Conservation (phyloP, 2,329 filamentous ascomycete genomes). For the Colletotrichum australisinense region DNA sequence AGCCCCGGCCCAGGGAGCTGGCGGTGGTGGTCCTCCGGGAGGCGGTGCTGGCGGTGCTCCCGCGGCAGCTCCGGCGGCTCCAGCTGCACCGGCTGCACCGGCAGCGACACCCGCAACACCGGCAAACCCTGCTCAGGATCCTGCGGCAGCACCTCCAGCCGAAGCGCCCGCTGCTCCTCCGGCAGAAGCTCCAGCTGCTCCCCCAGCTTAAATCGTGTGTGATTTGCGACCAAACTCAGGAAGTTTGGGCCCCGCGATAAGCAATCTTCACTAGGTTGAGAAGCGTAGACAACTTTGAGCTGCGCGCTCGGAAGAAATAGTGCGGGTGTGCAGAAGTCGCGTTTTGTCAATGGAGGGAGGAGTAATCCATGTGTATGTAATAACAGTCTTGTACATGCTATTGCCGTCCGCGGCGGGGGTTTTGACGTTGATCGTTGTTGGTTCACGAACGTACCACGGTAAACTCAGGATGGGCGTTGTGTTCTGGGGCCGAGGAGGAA, state of each 20-base stretch:
- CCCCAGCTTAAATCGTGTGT: neutral
- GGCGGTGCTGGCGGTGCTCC: conserved; percentile 6
- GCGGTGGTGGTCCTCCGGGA: conserved; percentile 2
- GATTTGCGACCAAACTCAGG: neutral
- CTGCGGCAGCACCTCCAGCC: neutral
- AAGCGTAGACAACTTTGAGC: neutral
- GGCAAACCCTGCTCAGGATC: neutral
- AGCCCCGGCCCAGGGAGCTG: conserved; percentile 36
- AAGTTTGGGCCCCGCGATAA: neutral
- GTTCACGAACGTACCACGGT: neutral
- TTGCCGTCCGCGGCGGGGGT: neutral
- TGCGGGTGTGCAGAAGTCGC: neutral
- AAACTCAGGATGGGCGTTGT: neutral
- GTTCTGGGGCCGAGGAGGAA: neutral
- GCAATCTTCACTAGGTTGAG: neutral
- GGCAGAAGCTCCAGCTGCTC: neutral
- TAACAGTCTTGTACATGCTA: conserved; percentile 4
- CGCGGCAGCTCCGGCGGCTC: neutral
- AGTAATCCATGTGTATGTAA: conserved; percentile 21
- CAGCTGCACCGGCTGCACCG: conserved; percentile 1
- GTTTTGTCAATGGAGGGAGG: neutral
- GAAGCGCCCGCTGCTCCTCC: neutral
- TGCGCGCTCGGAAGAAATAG: no score
- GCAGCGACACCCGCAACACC: neutral
- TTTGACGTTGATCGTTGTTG: neutral